Evolutionary conservation across 441 rosid genomes (phyloP), one percentile per base, ranked within the genome.

Genomic region (Aquilaria agallochum): DNA sequence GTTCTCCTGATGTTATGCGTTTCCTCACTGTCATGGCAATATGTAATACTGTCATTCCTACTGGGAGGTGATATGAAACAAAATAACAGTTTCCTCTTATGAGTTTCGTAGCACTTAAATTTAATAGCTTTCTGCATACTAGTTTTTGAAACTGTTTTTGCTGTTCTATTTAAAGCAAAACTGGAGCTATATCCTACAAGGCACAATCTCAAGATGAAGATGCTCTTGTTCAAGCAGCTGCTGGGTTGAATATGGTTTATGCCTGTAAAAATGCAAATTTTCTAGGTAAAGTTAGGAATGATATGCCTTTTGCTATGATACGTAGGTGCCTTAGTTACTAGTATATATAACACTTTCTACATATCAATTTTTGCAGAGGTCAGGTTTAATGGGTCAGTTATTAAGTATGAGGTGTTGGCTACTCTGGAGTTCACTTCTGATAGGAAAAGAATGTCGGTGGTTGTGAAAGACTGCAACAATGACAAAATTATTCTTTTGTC

Each of bases 191-290:
- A 59, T 69, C 71, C 46, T 95, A 92, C 80, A 92, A 92, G 79
- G 97, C 99, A 6, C 99, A 95, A 72, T 95, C 99, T 71, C 98
- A 90, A 79, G 99, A 95, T 74, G 99, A 95, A 77, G 97, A 95
- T 48, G 99, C 99, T 72, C 98, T 95, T 74, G 98, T 95, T 62
- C 69, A 79, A 72, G 99, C 98, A 79, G 96, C 99, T 53, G 92
- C 96, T 12, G 75, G 76, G 83, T 77, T 95, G 84, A 85, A 86
- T 69, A 90, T 92, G 98, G 87, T 83, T 65, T 86, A 85, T 75
- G 70, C 75, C 44, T 76, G 78, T 50, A 95, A 80, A 76, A 86
- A 72, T 79, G 90, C 87, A 65, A 92, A 86, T 78, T 68, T 69
- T 75, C 73, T 92, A 61, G 98, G 99, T 95, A 80, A 70, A 56